phyloP scores from a whole-genome alignment of 768 basidiomycete genomes.

The Russula brevipes region DNA sequence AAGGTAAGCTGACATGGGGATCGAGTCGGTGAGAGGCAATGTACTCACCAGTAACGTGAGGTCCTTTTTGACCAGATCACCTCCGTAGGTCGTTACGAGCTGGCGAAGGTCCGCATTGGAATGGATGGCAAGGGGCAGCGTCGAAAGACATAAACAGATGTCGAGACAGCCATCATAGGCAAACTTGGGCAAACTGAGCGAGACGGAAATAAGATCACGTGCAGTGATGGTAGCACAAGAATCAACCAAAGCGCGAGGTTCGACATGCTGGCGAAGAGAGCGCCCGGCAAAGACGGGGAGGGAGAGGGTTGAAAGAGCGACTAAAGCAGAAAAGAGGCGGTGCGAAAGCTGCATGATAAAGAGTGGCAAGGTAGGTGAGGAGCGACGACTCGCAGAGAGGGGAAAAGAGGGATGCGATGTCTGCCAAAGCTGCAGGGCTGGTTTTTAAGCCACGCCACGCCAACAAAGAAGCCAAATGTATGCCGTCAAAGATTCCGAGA shows the following conservation, averaged over 20 bases:
- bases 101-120: conserved; percentile 9
- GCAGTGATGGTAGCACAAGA: conserved; percentile 27
- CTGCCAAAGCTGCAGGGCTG: too few species aligned
- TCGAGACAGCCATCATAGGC: conserved; percentile 23
- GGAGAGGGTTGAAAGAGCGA: conserved; percentile 6
- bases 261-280: conserved; percentile 24
- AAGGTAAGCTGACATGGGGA: neutral
- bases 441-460: too few species aligned
- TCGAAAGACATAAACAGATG: conserved; percentile 40
- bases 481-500: too few species aligned
- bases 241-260: conserved; percentile 23
- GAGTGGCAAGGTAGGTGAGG: conserved; percentile 14
- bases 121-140: conserved; percentile 22
- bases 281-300: neutral
- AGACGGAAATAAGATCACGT: conserved; percentile 1
- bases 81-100: conserved; percentile 21
- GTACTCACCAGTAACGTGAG: conserved; percentile 29
- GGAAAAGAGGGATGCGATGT: too few species aligned
- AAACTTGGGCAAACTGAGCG: conserved; percentile 8
- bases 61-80: conserved; percentile 4
- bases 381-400: neutral
- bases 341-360: conserved; percentile 13
- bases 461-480: too few species aligned
- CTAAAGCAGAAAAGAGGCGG: conserved; percentile 3
- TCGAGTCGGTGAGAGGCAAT: neutral